Conservation (phyloP, 345 rosid species). For the Populus deltoides region DNA sequence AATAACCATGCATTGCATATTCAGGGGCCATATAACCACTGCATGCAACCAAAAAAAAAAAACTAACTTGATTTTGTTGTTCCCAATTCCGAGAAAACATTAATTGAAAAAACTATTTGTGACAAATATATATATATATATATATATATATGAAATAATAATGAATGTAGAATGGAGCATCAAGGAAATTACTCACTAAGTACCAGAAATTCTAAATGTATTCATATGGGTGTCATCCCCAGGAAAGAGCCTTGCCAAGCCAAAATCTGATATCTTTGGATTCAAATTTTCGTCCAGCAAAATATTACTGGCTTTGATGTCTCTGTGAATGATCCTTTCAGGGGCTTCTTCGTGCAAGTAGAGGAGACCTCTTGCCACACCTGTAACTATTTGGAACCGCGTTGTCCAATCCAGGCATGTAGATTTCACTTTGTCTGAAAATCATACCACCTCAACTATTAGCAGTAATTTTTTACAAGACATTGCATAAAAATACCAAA, state of each 20-base stretch:
- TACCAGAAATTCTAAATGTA: slow-evolving; percentile 76
- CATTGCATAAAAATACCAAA: background rate
- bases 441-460: background rate
- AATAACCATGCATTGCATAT: slow-evolving; percentile 76
- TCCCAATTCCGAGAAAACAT: background rate
- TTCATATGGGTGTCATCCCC: slow-evolving; percentile 77
- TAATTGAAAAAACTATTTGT: background rate
- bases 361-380: slow-evolving; percentile 32
- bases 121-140: background rate
- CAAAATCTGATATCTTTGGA: slow-evolving; percentile 37
- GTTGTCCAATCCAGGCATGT: slow-evolving; percentile 25
- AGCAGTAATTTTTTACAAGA: background rate
- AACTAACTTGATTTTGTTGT: background rate
- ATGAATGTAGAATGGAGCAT: background rate
- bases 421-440: slow-evolving; percentile 21
- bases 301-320: slow-evolving; percentile 35
- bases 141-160: background rate
- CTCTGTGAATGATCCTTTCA: slow-evolving; percentile 31
- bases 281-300: slow-evolving; percentile 25
- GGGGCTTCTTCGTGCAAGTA: slow-evolving; percentile 38
- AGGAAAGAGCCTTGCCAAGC: slow-evolving; percentile 46
- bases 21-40: slow-evolving; percentile 98
- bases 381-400: slow-evolving; percentile 22
- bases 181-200: slow-evolving; percentile 60
- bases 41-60: slow-evolving; percentile 28